Evolutionary conservation across 1,284 basidiomycete species (phyloP), one percentile per base, ranked within the genome.

Genomic region (Moesziomyces sp.): DNA sequence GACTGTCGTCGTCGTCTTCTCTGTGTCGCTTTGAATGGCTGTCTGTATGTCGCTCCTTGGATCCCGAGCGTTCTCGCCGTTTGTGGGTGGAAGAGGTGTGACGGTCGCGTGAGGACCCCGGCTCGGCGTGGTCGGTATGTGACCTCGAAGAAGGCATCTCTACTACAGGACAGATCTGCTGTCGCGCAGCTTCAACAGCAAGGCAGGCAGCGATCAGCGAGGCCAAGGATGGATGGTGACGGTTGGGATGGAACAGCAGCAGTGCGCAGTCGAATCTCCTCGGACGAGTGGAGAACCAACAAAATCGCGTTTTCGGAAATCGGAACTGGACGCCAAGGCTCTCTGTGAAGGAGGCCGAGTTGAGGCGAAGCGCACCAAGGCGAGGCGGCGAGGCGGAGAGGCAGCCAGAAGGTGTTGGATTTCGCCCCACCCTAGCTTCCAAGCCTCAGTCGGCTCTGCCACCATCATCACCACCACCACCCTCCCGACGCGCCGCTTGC

Each of bases 141-240:
- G 59, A 58, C 23, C 55, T 52, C 13, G 65, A 62, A 7, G 65
- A 68, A 9, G 59, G 59, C 65, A 68, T 68, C 24, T 14, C 23
- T 40, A 8, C n/a, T 26, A 26, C 7, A 13, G 26, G 26, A 19
- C 9, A 23, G 16, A 18, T 10, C 35, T 38, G 35, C 35, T 38
- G 14, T 14, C 35, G 2, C 35, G 35, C 14, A 11, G 35, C 16
- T 18, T 18, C 5, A 38, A 14, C 24, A 4, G 24, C 5, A 26
- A 26, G 3, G 24, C 24, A 26, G 24, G 6, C 24, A 26, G 14
- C 13, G 3, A 38, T 16, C 14, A 18, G 35, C 35, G 35, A 38
- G 35, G 30, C 30, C 30, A 8, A 30, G 18, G 23, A 30, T 21
- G 24, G 50, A 56, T 9, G 60, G 10, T 45, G 54, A 42, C 19